Evolutionary conservation across 2,329 filamentous ascomycete species (phyloP), one percentile per base, ranked within the genome.

Genomic region (Keithomyces neogunnii): DNA sequence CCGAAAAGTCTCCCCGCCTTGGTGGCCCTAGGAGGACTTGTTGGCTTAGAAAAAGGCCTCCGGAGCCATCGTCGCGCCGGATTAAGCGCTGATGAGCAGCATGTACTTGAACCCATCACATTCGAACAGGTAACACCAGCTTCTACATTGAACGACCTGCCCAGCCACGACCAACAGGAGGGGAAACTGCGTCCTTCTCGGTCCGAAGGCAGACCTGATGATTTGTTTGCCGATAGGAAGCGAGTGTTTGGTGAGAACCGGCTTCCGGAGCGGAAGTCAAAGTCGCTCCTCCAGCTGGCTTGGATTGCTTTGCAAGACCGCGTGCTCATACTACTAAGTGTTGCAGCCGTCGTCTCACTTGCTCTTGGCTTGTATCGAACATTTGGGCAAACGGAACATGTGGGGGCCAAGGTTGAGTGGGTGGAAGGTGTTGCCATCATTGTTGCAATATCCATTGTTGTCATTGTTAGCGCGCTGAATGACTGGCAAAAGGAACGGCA

Each of bases 1-100:
- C 88, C 88, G 1, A 93, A 93, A 69, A 90, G 78, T 59, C 72
- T 88, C 54, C 74, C 80, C 30, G 88, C 87, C 4, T 89, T 91
- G 55, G 81, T 85, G 58, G 86, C 86, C 4, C 67, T 93, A 2
- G 88, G 88, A 50, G 88, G 88, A 47, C 64, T 92, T 4, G 71
- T 69, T 7, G 88, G 88, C 1, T 63, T 93, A 26, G 87, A 89
- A 61, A 88, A 84, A 62, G 88, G 88, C 1, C 65, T 93, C 7
- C 75, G 82, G 52, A 85, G 85, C 1, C 73, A 89, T 62, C 67
- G 80, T 38, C 74, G 73, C 44, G 71, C 78, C 49, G 88, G 88
- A 9, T 68, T 93, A 29, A 86, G 85, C 57, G 61, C 81, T n/a
- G 88, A 92, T 56, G 88, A 93, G 66, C 73, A 74, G 26, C 63